A percentile compares a stretch with the other conserved stretches of the same genome.
Evolutionary conservation across 805 yeast species (phyloP).

Genomic region (Metschnikowia aberdeeniae): DNA sequence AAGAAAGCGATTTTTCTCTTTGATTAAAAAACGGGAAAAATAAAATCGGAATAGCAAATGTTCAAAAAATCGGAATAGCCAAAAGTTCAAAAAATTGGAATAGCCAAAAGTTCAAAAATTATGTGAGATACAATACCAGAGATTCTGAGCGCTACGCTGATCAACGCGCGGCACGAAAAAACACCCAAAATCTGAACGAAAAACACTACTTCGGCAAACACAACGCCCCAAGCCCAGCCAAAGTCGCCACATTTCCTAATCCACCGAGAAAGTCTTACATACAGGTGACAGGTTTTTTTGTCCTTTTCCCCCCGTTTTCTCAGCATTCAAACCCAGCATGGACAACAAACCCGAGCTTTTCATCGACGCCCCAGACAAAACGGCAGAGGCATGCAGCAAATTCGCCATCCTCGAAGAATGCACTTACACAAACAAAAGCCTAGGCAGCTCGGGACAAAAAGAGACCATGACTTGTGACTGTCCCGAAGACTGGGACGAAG

Average conservation of each 20-base stretch:
- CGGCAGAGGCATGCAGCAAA: slow-evolving; percentile 61
- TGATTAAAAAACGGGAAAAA: too few species aligned
- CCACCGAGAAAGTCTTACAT: background rate
- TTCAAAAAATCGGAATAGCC: too few species aligned
- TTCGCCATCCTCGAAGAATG: slow-evolving; percentile 58
- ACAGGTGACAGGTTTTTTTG: background rate
- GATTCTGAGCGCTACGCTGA: background rate
- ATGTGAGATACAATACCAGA: too few species aligned
- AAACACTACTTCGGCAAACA: background rate
- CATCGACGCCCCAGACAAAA: slow-evolving; percentile 48
- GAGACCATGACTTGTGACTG: slow-evolving; percentile 94
- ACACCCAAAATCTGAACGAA: background rate
- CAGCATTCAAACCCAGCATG: background rate
- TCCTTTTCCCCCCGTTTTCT: background rate
- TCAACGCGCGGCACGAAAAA: slow-evolving; percentile 6
- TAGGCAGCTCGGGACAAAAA: slow-evolving; percentile 72
- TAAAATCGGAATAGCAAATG: too few species aligned
- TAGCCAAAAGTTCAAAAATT: background rate
- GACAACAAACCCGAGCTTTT: slow-evolving; percentile 25
- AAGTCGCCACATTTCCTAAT: background rate
- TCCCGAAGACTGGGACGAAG: slow-evolving; percentile 44
- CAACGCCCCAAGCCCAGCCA: background rate
- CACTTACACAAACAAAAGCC: slow-evolving; percentile 53
- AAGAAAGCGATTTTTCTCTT: too few species aligned
- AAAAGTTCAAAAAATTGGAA: background rate